phyloP scores from a whole-genome alignment of 2,329 filamentous ascomycete species.

The Verticillium nubilum region DNA sequence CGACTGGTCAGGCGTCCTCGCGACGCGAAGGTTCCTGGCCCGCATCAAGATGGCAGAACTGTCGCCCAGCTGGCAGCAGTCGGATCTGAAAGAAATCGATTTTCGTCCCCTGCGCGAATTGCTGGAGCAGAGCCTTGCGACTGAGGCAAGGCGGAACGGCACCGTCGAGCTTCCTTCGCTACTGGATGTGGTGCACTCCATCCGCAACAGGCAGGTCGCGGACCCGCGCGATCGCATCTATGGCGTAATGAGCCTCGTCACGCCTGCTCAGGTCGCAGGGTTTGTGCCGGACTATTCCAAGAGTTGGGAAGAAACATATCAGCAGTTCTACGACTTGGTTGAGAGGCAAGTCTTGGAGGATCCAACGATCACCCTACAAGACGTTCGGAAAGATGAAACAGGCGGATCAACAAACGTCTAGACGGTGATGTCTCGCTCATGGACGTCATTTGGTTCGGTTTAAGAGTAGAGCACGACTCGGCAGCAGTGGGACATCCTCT shows the following conservation, averaged over 20 bases:
- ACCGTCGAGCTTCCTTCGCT: not conserved
- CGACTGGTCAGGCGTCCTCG: not conserved
- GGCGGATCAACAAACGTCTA: not conserved
- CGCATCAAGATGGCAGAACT: constrained; percentile 1
- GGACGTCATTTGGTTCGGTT: no score
- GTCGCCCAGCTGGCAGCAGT: not conserved
- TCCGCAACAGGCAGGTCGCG: not conserved
- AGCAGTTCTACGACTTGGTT: not conserved
- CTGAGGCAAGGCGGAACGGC: not conserved
- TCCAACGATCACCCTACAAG: not conserved
- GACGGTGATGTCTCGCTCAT: no score
- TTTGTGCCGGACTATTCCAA: not conserved
- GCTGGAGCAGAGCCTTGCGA: not conserved
- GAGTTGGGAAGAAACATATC: not conserved
- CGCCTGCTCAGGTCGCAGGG: not conserved
- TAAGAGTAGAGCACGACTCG: no score
- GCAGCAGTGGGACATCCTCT: no score
- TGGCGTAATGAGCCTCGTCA: not conserved
- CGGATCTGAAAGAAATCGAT: not conserved
- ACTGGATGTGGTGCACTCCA: not conserved
- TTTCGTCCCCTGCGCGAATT: not conserved
- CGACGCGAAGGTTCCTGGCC: not conserved
- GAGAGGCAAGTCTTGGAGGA: not conserved
- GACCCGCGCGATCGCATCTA: not conserved
- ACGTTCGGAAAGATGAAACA: not conserved